Evolutionary conservation across 805 yeast genomes (phyloP).

Genomic region (Cyberlindnera veronae): DNA sequence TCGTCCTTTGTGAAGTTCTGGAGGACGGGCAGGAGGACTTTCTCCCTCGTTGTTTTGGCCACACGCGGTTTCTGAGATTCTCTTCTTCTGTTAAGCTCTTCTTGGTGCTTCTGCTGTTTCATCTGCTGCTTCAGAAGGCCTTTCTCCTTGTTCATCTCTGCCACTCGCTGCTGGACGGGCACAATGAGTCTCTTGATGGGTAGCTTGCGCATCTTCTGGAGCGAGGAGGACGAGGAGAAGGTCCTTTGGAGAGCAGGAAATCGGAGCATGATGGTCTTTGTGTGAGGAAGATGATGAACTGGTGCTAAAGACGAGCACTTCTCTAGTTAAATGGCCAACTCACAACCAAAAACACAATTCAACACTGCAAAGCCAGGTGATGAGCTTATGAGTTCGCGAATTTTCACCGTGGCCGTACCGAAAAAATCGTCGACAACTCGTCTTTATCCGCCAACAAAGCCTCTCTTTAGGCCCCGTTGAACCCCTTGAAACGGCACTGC

Average conservation of each 20-base stretch:
- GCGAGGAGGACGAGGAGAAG: conserved; percentile 1
- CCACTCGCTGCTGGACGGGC: conserved; percentile 12
- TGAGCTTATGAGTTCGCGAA: not conserved
- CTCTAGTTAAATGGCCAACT: not conserved
- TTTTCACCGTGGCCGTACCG: not conserved
- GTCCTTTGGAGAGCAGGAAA: not conserved
- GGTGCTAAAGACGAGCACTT: not conserved
- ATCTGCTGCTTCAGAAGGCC: conserved; percentile 8
- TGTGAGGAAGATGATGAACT: not conserved
- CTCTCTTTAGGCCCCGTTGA: not conserved
- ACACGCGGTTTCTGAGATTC: not conserved
- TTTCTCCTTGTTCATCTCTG: conserved; percentile 7
- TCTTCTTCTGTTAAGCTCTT: not conserved
- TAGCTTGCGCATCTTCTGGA: conserved; percentile 8
- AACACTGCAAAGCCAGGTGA: not conserved
- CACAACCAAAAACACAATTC: too few relatives aligned
- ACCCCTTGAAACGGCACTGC: not conserved
- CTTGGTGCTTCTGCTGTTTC: conserved; percentile 1
- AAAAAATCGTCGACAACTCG: not conserved
- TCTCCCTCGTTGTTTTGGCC: conserved; percentile 7
- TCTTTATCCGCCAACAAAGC: too few relatives aligned
- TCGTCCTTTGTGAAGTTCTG: conserved; percentile 28
- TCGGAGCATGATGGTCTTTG: not conserved
- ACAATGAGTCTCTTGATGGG: conserved; percentile 21
- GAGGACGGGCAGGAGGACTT: conserved; percentile 18